Percentiles rank a stretch among this genome's conserved stretches.
These are phyloP conservation scores for Solanum paucissectum DNA, from an alignment of 257 asterid species.

Conservation along the genomic window DNA sequence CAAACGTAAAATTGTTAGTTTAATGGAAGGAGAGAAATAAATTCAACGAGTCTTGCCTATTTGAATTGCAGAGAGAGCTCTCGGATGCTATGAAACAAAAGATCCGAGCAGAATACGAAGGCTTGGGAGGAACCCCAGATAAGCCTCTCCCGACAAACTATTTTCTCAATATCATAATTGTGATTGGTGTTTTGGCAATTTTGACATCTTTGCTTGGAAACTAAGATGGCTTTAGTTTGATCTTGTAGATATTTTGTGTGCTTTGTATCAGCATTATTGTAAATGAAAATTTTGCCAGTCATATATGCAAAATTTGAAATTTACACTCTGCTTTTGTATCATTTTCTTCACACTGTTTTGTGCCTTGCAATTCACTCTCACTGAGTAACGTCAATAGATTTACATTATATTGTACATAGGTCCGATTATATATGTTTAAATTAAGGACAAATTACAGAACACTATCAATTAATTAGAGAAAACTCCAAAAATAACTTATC, in stretches of 20 bases:
- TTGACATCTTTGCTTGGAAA: constrained; percentile 58
- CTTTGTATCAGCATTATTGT: not conserved
- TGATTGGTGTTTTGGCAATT: constrained; percentile 71
- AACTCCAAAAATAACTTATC: not conserved
- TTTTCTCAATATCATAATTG: constrained; percentile 81
- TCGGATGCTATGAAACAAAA: constrained; percentile 89
- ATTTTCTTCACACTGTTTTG: not conserved
- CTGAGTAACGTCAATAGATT: not conserved
- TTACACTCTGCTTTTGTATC: not conserved
- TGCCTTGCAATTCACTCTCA: not conserved
- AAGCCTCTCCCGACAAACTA: constrained; percentile 92
- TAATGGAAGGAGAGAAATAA: constrained; percentile 37
- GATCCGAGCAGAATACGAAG: constrained; percentile 90
- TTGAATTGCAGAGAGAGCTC: constrained; percentile 91
- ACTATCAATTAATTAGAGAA: not conserved
- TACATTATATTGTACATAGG: not conserved
- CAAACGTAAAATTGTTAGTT: constrained; percentile 34
- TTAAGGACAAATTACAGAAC: not conserved
- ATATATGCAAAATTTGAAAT: not conserved
- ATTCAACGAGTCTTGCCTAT: constrained; percentile 38
- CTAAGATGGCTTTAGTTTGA: not conserved
- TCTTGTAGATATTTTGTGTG: not conserved
- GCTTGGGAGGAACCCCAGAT: constrained; percentile 87
- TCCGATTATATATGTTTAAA: not conserved
- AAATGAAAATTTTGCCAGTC: not conserved